Evolutionary conservation across 176 grass and related monocot species (phyloP).

Genomic region (Musa itinerans): DNA sequence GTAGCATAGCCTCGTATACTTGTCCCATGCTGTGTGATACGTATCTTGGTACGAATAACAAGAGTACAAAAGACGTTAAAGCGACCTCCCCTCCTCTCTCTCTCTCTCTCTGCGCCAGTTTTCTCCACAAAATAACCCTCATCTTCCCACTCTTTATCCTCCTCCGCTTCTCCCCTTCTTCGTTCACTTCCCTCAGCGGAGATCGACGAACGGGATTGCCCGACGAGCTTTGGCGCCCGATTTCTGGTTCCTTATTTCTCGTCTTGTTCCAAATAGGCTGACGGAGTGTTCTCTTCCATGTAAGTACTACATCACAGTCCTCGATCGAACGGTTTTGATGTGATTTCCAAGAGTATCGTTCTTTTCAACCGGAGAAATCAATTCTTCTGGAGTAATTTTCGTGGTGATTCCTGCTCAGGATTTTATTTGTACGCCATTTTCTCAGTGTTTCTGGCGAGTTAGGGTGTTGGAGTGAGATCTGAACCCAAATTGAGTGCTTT

Average conservation of each 20-base stretch:
- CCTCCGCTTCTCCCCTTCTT: background rate
- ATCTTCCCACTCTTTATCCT: background rate
- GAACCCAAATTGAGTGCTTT: background rate
- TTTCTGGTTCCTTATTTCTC: background rate
- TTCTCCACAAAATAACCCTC: background rate
- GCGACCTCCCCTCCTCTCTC: too few species aligned
- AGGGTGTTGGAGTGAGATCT: conserved; percentile 11
- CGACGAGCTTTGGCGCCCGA: background rate
- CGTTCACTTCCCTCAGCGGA: background rate
- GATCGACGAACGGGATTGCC: background rate
- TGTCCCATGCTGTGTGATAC: too few species aligned
- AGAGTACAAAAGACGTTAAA: too few species aligned
- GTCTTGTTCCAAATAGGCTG: background rate
- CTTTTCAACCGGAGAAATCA: background rate
- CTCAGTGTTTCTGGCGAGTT: background rate
- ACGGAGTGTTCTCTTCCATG: background rate
- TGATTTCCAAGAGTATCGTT: background rate
- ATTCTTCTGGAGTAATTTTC: background rate
- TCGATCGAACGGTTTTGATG: background rate
- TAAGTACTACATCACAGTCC: too few species aligned
- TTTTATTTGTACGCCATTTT: background rate
- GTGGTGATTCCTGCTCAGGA: too few species aligned
- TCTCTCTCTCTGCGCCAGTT: too few species aligned
- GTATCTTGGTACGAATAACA: too few species aligned
- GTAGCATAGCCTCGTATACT: too few species aligned